Conservation (phyloP, 352 stramenopile species). For the Plasmopara muralis region DNA sequence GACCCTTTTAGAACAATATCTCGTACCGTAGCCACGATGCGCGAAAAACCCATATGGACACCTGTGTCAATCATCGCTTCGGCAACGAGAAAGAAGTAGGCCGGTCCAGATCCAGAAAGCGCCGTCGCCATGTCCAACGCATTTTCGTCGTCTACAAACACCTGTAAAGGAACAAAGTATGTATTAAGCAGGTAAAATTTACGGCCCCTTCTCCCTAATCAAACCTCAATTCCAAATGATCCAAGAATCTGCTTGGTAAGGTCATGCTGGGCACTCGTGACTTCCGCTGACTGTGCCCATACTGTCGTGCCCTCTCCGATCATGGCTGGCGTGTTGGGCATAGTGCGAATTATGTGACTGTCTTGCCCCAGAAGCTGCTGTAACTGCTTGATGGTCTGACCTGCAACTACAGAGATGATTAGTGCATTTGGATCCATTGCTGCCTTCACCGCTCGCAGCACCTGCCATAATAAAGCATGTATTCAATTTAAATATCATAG, state of each 20-base stretch:
- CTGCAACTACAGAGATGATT: slow-evolving; percentile 82
- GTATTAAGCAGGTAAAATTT: not conserved
- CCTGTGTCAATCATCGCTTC: slow-evolving; percentile 94
- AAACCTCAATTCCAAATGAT: slow-evolving; percentile 86
- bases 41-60: slow-evolving; percentile 94
- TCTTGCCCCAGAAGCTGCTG: slow-evolving; percentile 48
- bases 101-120: slow-evolving; percentile 91
- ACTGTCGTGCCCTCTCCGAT: slow-evolving; percentile 94
- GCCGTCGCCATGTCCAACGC: slow-evolving; percentile 93
- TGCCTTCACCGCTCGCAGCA: slow-evolving; percentile 56
- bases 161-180: slow-evolving; percentile 14
- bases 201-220: too few species aligned
- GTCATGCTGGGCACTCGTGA: slow-evolving; percentile 68
- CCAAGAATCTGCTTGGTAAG: slow-evolving; percentile 83
- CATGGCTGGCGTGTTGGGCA: slow-evolving; percentile 95
- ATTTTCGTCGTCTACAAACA: slow-evolving; percentile 93
- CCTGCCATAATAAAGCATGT: slow-evolving; percentile 15
- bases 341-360: slow-evolving; percentile 86
- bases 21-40: slow-evolving; percentile 82
- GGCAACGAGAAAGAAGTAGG: slow-evolving; percentile 94
- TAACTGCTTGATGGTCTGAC: slow-evolving; percentile 70
- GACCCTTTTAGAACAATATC: not conserved
- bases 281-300: slow-evolving; percentile 78
- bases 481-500: too few species aligned
- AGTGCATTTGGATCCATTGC: slow-evolving; percentile 52